These are phyloP conservation scores for Nakazawaea ernobii DNA, from an alignment of 805 yeast species.

Conservation along the genomic window DNA sequence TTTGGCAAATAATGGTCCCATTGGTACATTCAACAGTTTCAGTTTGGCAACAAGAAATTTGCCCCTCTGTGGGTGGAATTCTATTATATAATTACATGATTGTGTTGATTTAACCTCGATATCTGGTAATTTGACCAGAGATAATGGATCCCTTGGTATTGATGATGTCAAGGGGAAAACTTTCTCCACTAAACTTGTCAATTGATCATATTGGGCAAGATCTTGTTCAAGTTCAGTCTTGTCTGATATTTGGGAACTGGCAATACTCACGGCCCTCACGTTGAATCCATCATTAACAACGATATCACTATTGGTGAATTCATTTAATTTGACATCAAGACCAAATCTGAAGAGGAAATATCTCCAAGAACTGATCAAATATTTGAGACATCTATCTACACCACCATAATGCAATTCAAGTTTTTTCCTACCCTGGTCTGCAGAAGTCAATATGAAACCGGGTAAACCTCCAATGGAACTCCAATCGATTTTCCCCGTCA, in stretches of 20 bases:
- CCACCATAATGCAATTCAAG: slow-evolving; percentile 52
- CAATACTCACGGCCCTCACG: slow-evolving; percentile 1
- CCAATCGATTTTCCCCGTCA: slow-evolving; percentile 81
- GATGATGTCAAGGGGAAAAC: slow-evolving; percentile 45
- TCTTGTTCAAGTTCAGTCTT: too few species aligned
- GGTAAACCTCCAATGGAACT: slow-evolving; percentile 85
- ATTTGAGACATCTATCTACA: slow-evolving; percentile 34
- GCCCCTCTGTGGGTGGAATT: slow-evolving; percentile 67
- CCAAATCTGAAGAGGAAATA: slow-evolving; percentile 81
- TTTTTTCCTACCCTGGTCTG: slow-evolving; percentile 65
- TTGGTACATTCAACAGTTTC: slow-evolving; percentile 58
- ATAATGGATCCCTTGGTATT: background rate
- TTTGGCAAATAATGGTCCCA: slow-evolving; percentile 51
- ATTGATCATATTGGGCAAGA: background rate
- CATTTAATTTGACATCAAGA: slow-evolving; percentile 38
- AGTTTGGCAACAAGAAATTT: slow-evolving; percentile 68
- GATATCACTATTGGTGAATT: slow-evolving; percentile 13
- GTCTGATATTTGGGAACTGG: too few species aligned
- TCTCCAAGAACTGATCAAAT: slow-evolving; percentile 76
- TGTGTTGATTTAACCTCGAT: slow-evolving; percentile 18
- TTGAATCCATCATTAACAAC: slow-evolving; percentile 12
- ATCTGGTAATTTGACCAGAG: background rate
- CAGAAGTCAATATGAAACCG: slow-evolving; percentile 75
- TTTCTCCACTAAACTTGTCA: slow-evolving; percentile 31
- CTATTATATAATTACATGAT: slow-evolving; percentile 64